Evolutionary conservation across 192 early-diverging fungal species (phyloP), one percentile per base, ranked within the genome.

Genomic region (Coemansia sp.): DNA sequence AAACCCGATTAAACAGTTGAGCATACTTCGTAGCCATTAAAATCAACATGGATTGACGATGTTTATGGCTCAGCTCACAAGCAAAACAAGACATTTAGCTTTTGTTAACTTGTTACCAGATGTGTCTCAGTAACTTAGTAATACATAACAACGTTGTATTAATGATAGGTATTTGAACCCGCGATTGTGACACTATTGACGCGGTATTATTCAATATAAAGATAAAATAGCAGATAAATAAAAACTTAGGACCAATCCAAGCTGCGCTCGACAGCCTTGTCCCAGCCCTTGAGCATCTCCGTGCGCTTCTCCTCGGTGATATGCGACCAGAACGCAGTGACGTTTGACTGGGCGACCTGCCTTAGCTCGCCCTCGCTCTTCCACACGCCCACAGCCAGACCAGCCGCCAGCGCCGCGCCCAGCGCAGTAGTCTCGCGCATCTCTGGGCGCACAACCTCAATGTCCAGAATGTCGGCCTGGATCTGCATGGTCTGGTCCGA

Each of bases 351-450:
- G 64, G 85, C 78, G 59, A 92, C 79, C 14, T 73, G 72, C 29
- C 84, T 70, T n/a, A 88, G 81, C 57, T 86, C 68, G 61, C 65
- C 66, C 57, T 86, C 70, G 72, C 64, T 61, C 54, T 82, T 61
- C 86, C 88, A 93, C 21, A 90, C 71, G 23, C 86, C 88, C 14
- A 88, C 78, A 25, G 85, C 90, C 10, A 93, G 79, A 9, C 89
- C 95, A 47, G 95, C 93, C 21, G 93, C 95, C 35, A 94, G 87
- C 1, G 95, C 95, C 12, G 93, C 91, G 45, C 95, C 95, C 45
- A 97, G 77, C 1, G 94, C 95, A 23, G 95, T 95, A 3, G 90
- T 94, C 69, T 97, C 95, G 38, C 87, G 82, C 93, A 95, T 97
- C 39, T 76, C 78, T 2, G 95, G 95, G 41, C 95, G 81, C 39